Conservation (phyloP, 1,284 basidiomycete species). For the Apiotrichum brassicae region DNA sequence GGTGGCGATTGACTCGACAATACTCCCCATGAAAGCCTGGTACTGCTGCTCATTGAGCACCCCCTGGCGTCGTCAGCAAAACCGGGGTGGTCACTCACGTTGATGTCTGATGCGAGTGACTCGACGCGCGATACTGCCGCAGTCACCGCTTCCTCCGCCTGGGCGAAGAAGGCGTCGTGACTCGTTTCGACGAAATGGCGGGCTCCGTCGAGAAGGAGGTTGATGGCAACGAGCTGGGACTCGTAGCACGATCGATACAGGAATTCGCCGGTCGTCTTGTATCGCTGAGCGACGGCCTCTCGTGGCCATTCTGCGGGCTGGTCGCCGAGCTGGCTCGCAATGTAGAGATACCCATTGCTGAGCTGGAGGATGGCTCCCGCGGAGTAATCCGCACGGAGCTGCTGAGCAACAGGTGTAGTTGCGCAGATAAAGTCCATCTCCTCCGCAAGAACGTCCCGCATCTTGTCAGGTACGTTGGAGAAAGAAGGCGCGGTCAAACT, state of each 20-base stretch:
- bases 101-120: neutral
- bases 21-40: constrained; percentile 55
- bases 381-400: constrained; percentile 53
- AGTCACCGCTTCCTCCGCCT: neutral
- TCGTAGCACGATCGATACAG: constrained; percentile 65
- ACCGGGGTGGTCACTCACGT: constrained; percentile 52
- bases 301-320: constrained; percentile 51
- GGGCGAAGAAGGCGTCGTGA: constrained; percentile 55
- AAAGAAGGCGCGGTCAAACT: neutral
- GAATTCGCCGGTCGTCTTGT: constrained; percentile 57
- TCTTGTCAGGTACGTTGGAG: neutral
- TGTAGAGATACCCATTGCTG: constrained; percentile 76
- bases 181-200: constrained; percentile 66
- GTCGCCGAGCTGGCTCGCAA: constrained; percentile 48
- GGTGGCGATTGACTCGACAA: constrained; percentile 66
- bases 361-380: constrained; percentile 67
- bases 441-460: constrained; percentile 5
- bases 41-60: constrained; percentile 9
- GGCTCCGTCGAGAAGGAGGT: constrained; percentile 56
- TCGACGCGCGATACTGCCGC: neutral
- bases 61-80: constrained; percentile 22
- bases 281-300: constrained; percentile 48
- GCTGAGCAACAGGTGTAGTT: constrained; percentile 69
- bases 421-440: constrained; percentile 11
- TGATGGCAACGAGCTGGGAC: constrained; percentile 51